A percentile compares a stretch with the other conserved stretches of the same genome.
phyloP scores from a whole-genome alignment of 345 rosid species.

The Citrus maxima region DNA sequence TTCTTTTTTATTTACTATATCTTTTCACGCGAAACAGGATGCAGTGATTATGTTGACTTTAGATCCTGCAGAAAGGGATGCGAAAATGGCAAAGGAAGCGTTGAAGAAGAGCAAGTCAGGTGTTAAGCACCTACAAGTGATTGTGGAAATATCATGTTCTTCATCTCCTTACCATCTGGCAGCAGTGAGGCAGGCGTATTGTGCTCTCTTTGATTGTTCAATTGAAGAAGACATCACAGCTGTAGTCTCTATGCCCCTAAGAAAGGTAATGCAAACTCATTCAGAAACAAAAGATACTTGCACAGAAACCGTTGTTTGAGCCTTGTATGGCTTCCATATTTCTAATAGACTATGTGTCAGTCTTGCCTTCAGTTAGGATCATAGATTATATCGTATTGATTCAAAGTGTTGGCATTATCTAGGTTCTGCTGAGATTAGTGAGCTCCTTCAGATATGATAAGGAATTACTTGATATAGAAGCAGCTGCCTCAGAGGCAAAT shows the following conservation, averaged over 20 bases:
- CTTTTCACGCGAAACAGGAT: constrained; percentile 42
- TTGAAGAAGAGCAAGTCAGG: constrained; percentile 40
- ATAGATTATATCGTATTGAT: not conserved
- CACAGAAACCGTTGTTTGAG: not conserved
- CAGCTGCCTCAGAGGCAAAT: constrained; percentile 64
- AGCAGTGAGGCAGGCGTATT: constrained; percentile 73
- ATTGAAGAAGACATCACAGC: constrained; percentile 76
- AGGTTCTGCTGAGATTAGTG: constrained; percentile 68
- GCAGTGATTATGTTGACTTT: constrained; percentile 66
- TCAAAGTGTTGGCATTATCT: constrained; percentile 8
- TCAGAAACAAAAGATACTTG: not conserved
- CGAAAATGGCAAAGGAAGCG: constrained; percentile 57
- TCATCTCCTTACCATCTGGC: constrained; percentile 68
- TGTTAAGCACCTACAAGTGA: constrained; percentile 43
- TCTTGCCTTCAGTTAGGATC: not conserved
- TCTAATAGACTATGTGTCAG: not conserved
- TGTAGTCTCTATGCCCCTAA: constrained; percentile 37
- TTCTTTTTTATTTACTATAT: too few species aligned
- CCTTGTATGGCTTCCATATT: not conserved
- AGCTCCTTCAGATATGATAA: constrained; percentile 78
- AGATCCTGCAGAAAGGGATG: constrained; percentile 88
- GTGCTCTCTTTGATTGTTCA: constrained; percentile 56
- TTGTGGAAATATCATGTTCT: constrained; percentile 80
- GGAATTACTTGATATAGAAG: constrained; percentile 43
- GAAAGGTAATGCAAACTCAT: constrained; percentile 49